Evolutionary conservation across 495 filamentous ascomycete species (phyloP), one percentile per base, ranked within the genome.

Genomic region (Terfezia boudieri): DNA sequence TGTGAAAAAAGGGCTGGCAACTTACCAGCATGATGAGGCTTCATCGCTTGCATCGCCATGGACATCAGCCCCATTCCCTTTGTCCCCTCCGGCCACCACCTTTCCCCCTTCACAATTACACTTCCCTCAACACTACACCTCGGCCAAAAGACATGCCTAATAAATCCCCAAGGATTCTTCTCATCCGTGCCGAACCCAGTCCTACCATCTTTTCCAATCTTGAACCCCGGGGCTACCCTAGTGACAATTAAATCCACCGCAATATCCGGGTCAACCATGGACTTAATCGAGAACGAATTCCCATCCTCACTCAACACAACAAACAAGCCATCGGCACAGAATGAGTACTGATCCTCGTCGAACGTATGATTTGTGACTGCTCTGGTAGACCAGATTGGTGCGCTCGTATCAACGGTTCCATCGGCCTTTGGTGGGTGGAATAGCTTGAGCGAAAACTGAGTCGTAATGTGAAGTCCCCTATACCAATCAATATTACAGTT

Each of bases 1-100:
- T 7, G 1, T 32, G 26, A 32, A 32, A 7, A 7, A 32, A 4
- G 26, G 26, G 26, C 20, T 0, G 1, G 4, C 14, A 46, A 60
- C 71, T 56, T 74, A 83, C 80, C 80, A 43, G 86, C 86, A 69
- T 96, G 92, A 66, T 98, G 90, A 12, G 90, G 90, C 73, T 96
- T 98, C 92, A 96, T 96, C 59, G 86, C 90, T 67, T 98, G 90
- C 41, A 96, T 71, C 36, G 85, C 86, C 66, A 86, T 80, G 59
- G 78, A 71, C 67, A 86, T 84, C 58, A 92, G 68, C 23, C 77
- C 86, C 57, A 71, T 76, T 46, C 90, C 90, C 54, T 76, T 80
- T 66, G 92, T 78, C 63, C 95, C 79, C 38, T 92, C 71, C 17
- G 41, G 4, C 41, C 41, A 46, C 41, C 41, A 46, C n/a, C 80